Evolutionary conservation across 306 rosid species (phyloP), one percentile per base, ranked within the genome.

Genomic region (Vigna mungo): DNA sequence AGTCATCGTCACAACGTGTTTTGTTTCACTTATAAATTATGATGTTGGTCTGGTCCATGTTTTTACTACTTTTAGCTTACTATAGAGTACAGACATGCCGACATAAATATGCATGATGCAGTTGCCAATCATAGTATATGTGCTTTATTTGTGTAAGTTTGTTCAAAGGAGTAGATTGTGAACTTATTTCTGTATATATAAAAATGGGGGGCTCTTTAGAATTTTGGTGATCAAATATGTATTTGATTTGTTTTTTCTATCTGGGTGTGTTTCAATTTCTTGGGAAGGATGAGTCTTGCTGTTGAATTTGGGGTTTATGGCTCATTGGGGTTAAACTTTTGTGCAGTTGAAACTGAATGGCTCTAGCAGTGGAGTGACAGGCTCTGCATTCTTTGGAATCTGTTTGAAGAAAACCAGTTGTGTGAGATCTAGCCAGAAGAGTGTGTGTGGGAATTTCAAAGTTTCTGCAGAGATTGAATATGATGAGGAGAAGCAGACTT

Each of bases 401-500:
- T 60, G 76, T 69, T 69, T 90, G 79, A 85, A 83, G 85, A 90
- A 76, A 76, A 37, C 16, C 25, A 84, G 44, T 60, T 72, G 82
- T 27, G 65, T 30, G 68, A 32, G 70, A 71, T 21, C 84, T 43
- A 60, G 64, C 55, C 75, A 76, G 70, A 83, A 56, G 68, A 78
- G 34, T 82, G 43, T 32, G 3, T 27, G 51, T 63, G 85, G 89
- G 70, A 88, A 52, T 68, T 86, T 88, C n/a, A 87, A 80, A 82
- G 78, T 83, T 71, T 9, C 62, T 68, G 86, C 87, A 2, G 80
- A 77, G 61, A 71, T 17, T n/a, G 82, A 89, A 37, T 81, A 82
- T 10, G 80, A 88, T 6, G 93, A 89, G 64, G 83, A 80, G 81
- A 89, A 89, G 81, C 96, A 90, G 76, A 91, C 85, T 43, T 66